phyloP scores from a whole-genome alignment of 163 green algal genomes.

The Chlamydomonas reinhardtii region DNA sequence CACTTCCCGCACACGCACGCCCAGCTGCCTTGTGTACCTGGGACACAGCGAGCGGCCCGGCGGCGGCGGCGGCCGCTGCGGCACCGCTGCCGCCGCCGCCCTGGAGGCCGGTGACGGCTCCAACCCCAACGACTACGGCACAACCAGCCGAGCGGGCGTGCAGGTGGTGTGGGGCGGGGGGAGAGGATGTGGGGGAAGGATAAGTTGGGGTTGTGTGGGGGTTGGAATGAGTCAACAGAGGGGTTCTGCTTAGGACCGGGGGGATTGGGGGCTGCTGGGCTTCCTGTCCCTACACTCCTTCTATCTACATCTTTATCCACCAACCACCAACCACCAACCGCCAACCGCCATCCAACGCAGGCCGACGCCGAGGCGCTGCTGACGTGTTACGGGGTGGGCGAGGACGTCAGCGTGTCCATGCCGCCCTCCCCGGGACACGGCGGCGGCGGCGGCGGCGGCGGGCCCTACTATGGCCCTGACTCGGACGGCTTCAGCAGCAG shows the following conservation, averaged over 20 bases:
- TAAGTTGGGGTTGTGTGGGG: background rate
- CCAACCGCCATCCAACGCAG: conserved; percentile 27
- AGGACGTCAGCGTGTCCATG: conserved; percentile 43
- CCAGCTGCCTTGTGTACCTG: conserved; percentile 75
- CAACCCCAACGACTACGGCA: conserved; percentile 34
- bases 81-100: background rate
- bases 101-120: background rate
- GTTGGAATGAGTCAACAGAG: no score
- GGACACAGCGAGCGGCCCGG: conserved; percentile 53
- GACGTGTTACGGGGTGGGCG: conserved; percentile 72
- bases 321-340: no score
- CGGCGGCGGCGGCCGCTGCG: background rate
- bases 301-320: no score
- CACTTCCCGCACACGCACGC: background rate
- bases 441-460: background rate
- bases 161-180: no score
- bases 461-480: no score
- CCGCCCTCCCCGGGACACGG: background rate
- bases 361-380: conserved; percentile 85
- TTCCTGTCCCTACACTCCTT: no score
- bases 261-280: no score
- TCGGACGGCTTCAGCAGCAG: background rate
- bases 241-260: no score
- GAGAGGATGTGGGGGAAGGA: background rate
- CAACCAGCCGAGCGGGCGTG: conserved; percentile 71